Conservation (phyloP, 225 moss, liverwort and hornwort species). For the Straminergon stramineum region DNA sequence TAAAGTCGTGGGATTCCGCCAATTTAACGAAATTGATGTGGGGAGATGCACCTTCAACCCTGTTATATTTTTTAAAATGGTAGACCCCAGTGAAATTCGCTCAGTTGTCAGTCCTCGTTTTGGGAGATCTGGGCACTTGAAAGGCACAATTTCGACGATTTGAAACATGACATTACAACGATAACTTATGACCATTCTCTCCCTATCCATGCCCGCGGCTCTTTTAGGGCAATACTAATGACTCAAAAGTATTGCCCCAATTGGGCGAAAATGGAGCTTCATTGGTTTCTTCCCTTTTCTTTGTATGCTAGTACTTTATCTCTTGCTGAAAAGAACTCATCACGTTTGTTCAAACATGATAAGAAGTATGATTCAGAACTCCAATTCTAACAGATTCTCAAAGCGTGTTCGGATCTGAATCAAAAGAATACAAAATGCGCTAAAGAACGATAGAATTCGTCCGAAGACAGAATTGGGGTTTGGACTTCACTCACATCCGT, state of each 20-base stretch:
- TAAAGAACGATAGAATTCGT: neutral
- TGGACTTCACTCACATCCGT: neutral
- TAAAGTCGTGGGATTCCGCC: neutral
- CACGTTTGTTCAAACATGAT: neutral
- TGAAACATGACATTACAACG: neutral
- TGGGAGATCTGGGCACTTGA: neutral
- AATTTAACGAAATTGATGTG: neutral
- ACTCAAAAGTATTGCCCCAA: neutral
- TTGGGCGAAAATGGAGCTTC: neutral
- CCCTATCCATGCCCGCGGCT: neutral
- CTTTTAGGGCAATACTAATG: neutral
- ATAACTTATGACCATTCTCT: neutral
- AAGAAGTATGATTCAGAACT: neutral
- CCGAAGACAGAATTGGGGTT: neutral
- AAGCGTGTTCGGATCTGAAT: neutral
- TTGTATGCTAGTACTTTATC: neutral
- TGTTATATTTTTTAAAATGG: neutral
- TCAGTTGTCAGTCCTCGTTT: neutral
- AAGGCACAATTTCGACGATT: neutral
- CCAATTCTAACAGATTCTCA: neutral
- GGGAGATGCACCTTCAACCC: neutral
- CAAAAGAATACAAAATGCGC: neutral
- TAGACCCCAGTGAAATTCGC: neutral
- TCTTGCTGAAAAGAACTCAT: neutral
- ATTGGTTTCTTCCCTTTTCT: neutral